phyloP scores from a whole-genome alignment of 352 stramenopile genomes.

The Globisporangium emineosum region DNA sequence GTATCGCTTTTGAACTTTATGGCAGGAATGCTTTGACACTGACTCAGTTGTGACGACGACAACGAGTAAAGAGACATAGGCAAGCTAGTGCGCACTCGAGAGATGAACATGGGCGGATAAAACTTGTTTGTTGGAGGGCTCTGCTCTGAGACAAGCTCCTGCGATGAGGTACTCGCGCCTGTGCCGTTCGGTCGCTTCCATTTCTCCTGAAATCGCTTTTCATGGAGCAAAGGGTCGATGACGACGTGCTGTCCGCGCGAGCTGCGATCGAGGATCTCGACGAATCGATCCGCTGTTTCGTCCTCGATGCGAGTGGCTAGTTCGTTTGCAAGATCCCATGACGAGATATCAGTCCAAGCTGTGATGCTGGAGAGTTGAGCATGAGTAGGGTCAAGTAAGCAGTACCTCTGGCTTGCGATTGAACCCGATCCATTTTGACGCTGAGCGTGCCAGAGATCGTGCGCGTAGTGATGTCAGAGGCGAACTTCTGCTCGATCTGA shows the following conservation, averaged over 20 bases:
- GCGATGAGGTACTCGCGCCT: slow-evolving; percentile 31
- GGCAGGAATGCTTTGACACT: slow-evolving; percentile 21
- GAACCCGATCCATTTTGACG: slow-evolving; percentile 32
- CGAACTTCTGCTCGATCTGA: slow-evolving; percentile 15
- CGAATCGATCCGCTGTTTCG: slow-evolving; percentile 39
- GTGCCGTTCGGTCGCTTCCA: slow-evolving; percentile 31
- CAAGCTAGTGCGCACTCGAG: slow-evolving; percentile 29
- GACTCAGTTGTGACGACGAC: not conserved
- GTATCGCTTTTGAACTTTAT: slow-evolving; percentile 16
- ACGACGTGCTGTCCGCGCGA: slow-evolving; percentile 47
- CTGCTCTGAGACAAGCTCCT: slow-evolving; percentile 31
- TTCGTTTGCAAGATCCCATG: not conserved
- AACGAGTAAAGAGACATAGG: not conserved
- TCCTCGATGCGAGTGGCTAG: slow-evolving; percentile 18
- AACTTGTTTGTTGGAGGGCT: slow-evolving; percentile 56
- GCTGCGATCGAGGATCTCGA: slow-evolving; percentile 59
- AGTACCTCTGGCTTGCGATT: slow-evolving; percentile 26
- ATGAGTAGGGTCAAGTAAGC: not conserved
- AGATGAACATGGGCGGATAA: slow-evolving; percentile 48
- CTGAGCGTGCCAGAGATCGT: slow-evolving; percentile 16
- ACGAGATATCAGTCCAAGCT: no score
- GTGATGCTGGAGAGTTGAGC: no score
- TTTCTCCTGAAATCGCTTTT: slow-evolving; percentile 61
- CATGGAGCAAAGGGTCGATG: slow-evolving; percentile 50
- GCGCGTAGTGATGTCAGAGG: not conserved